Conservation (phyloP, 495 filamentous ascomycete species). For the Cudoniella acicularis region DNA sequence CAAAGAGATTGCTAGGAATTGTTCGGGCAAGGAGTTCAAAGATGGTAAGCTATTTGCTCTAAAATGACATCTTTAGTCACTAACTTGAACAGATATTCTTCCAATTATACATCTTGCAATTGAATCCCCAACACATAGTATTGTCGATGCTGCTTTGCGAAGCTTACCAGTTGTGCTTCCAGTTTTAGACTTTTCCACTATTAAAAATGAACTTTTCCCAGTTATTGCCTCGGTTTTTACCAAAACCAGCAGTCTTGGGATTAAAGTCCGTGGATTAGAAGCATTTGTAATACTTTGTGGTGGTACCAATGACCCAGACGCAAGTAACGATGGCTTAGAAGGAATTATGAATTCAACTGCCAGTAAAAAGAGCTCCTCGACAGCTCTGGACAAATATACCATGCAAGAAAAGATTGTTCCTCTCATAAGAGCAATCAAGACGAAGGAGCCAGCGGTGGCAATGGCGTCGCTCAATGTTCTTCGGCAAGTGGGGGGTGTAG, state of each 20-base stretch:
- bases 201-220: slow-evolving; percentile 94
- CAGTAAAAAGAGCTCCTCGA: slow-evolving; percentile 58
- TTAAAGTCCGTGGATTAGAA: slow-evolving; percentile 88
- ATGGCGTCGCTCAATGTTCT: slow-evolving; percentile 88
- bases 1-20: slow-evolving; percentile 68
- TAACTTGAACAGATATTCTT: slow-evolving; percentile 60
- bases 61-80: background rate
- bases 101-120: slow-evolving; percentile 78
- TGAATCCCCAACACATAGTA: slow-evolving; percentile 80
- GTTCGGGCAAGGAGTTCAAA: slow-evolving; percentile 88
- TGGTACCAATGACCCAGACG: slow-evolving; percentile 48
- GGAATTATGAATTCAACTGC: slow-evolving; percentile 54
- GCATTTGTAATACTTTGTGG: slow-evolving; percentile 89
- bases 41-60: slow-evolving; percentile 55
- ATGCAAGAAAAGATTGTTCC: slow-evolving; percentile 96
- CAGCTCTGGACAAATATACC: slow-evolving; percentile 89
- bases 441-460: slow-evolving; percentile 96
- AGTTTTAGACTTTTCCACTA: slow-evolving; percentile 88
- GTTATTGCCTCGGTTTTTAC: slow-evolving; percentile 85
- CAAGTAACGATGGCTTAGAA: slow-evolving; percentile 63
- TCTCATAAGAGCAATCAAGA: slow-evolving; percentile 88
- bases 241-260: slow-evolving; percentile 85
- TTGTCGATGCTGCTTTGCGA: slow-evolving; percentile 80
- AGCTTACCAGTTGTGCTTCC: slow-evolving; percentile 71
- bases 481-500: slow-evolving; percentile 71